A percentile compares a stretch with the other conserved stretches of the same genome.
Conservation (phyloP, 2,329 filamentous ascomycete species). For the Didymella segeticola region DNA sequence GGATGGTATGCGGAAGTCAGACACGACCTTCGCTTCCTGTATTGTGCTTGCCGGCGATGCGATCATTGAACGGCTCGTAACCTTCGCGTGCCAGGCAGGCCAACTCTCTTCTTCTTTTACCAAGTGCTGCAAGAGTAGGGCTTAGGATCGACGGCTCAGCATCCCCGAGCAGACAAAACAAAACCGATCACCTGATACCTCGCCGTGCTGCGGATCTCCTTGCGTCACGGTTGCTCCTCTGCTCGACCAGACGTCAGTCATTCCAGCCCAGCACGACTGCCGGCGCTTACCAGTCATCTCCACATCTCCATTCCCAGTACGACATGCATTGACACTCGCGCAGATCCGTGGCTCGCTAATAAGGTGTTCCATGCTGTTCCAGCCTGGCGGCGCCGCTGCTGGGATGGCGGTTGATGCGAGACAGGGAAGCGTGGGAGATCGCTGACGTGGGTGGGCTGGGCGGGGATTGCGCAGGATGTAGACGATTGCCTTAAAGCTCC, state of each 20-base stretch:
- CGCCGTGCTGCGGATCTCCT: neutral
- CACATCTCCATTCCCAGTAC: neutral
- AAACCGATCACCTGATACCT: neutral
- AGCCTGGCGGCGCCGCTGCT: neutral
- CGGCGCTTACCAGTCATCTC: conserved; percentile 6
- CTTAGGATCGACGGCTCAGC: too few relatives aligned
- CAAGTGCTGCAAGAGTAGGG: too few relatives aligned
- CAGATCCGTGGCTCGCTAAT: conserved; percentile 12
- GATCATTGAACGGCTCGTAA: too few relatives aligned
- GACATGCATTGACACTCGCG: conserved; percentile 9
- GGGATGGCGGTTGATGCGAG: conserved; percentile 6
- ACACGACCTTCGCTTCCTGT: neutral
- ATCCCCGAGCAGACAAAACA: neutral
- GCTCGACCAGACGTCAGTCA: neutral
- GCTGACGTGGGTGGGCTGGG: neutral
- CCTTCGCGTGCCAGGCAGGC: too few relatives aligned
- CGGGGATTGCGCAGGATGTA: neutral
- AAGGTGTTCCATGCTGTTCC: conserved; percentile 8
- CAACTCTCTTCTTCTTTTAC: too few relatives aligned
- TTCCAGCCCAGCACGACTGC: neutral
- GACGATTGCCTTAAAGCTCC: neutral
- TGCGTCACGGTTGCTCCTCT: neutral
- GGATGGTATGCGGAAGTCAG: conserved; percentile 6
- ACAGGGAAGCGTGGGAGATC: conserved; percentile 14
- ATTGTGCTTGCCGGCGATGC: neutral